Evolutionary conservation across 805 yeast species (phyloP).

Genomic region (Kazachstania africana): DNA sequence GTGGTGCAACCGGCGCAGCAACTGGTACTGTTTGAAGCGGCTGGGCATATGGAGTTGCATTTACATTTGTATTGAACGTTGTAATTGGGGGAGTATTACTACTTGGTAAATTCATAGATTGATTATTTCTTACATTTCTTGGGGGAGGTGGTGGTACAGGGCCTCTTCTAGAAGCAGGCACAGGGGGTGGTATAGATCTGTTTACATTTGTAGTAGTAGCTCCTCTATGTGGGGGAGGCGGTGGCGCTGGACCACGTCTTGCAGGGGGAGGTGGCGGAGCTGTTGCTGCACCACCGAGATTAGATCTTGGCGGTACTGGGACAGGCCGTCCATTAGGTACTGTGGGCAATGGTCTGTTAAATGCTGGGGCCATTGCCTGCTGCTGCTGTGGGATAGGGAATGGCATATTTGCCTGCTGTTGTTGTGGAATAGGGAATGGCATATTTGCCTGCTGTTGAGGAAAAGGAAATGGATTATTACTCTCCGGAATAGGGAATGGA

Average conservation of each 20-base stretch:
- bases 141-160: slow-evolving; percentile 11
- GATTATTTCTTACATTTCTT: slow-evolving; percentile 4
- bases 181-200: slow-evolving; percentile 7
- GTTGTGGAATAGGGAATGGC: slow-evolving; percentile 2
- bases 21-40: background rate
- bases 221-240: slow-evolving; percentile 18
- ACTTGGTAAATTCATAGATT: background rate
- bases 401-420: background rate
- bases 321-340: slow-evolving; percentile 9
- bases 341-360: slow-evolving; percentile 13
- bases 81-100: background rate
- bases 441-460: slow-evolving; percentile 5
- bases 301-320: slow-evolving; percentile 8
- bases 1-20: background rate
- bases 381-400: slow-evolving; percentile 1
- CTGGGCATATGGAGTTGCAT: slow-evolving; percentile 3
- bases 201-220: slow-evolving; percentile 5
- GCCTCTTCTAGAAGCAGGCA: slow-evolving; percentile 5
- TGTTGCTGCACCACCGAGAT: slow-evolving; percentile 2
- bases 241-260: slow-evolving; percentile 24
- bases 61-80: slow-evolving; percentile 1
- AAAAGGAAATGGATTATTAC: slow-evolving; percentile 3
- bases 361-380: background rate
- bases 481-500: slow-evolving; percentile 2
- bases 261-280: slow-evolving; percentile 21